Evolutionary conservation across 495 filamentous ascomycete species (phyloP), one percentile per base, ranked within the genome.

Genomic region (Apiosordaria backusii): DNA sequence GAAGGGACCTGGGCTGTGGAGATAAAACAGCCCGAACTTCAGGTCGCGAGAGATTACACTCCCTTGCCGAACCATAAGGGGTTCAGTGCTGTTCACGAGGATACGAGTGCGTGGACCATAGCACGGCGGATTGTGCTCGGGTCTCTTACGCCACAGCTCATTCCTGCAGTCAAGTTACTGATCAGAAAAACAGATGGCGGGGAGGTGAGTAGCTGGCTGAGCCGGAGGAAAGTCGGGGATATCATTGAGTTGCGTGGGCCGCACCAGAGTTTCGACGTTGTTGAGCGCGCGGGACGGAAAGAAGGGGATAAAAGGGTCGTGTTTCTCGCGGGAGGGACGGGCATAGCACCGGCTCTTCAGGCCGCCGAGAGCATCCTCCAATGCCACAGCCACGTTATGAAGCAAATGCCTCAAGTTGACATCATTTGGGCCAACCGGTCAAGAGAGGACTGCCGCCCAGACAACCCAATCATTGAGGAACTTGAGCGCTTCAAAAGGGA

Each of bases 301-400:
- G 85, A 86, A 19, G 21, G n/a, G 10, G 86, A 88, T 66, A 83
- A 90, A 61, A 61, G 6, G 59, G 29, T 61, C 5, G 72, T 97
- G 2, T 97, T 98, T 75, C 79, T 97, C 35, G 95, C 94, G 16
- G 95, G 93, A 0, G 95, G 95, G 0, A 99, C 95, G 5, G 95
- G 94, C 0, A 95, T 99, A 74, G 92, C 92, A 23, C 91, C 94
- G 0, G 95, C 94, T 35, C 73, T 97, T 68, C 94, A 98, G 77
- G 84, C 88, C 24, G 91, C 86, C 45, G 77, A 84, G 83, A 9
- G 70, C 95, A 4, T 75, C 88, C 4, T 67, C 68, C 6, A 66
- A 62, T 26, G 69, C 50, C 21, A 58, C 35, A 2, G 35, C 5
- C 35, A 45, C 10, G 10, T 15, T 15, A 2, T 45, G 35, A 13